phyloP scores from a whole-genome alignment of 2,329 filamentous ascomycete species.

The Curvularia eragrostidis region DNA sequence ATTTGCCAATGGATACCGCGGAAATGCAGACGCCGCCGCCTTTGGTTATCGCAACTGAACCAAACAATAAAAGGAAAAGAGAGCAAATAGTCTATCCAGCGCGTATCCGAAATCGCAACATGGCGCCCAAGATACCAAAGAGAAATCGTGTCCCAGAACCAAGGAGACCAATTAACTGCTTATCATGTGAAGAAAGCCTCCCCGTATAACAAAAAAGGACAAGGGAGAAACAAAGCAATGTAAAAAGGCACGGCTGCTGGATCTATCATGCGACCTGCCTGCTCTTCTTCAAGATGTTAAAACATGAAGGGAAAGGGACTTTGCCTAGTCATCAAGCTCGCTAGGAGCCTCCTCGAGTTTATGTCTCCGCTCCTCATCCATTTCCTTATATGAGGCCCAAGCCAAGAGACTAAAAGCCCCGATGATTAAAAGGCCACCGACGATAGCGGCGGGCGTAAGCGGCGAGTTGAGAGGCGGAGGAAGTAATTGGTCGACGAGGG shows the following conservation, averaged over 20 bases:
- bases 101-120: neutral
- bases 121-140: neutral
- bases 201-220: neutral
- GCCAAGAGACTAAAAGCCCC: slow-evolving; percentile 84
- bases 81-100: neutral
- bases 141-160: neutral
- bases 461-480: slow-evolving; percentile 73
- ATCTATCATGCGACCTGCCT: neutral
- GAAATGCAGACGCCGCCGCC: neutral
- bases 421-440: slow-evolving; percentile 87
- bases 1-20: neutral
- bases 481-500: slow-evolving; percentile 85
- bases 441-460: slow-evolving; percentile 74
- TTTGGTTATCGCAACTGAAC: neutral
- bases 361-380: slow-evolving; percentile 80
- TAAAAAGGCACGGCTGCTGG: neutral
- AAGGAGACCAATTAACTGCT: neutral
- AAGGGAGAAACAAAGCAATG: neutral
- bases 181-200: neutral
- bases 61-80: neutral
- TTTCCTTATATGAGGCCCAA: slow-evolving; percentile 92
- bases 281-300: neutral
- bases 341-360: slow-evolving; percentile 55
- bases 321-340: slow-evolving; percentile 52
- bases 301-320: neutral